phyloP scores from a whole-genome alignment of 805 yeast genomes.

The Dipodascus albidus region DNA sequence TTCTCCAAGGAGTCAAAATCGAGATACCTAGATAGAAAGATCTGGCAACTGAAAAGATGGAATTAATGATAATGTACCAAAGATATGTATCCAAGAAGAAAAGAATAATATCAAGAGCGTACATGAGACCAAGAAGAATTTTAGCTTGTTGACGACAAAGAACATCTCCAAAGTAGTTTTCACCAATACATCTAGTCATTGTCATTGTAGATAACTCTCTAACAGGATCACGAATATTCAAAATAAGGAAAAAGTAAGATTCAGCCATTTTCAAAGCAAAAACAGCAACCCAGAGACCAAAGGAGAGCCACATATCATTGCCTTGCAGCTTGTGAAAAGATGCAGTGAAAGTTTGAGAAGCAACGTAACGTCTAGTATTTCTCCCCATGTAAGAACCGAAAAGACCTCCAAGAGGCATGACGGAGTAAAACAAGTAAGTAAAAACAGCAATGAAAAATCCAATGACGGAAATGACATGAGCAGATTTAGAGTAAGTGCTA shows the following conservation, averaged over 20 bases:
- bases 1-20: slow-evolving; percentile 98
- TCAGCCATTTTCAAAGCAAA: slow-evolving; percentile 82
- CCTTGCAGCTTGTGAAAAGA: slow-evolving; percentile 72
- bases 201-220: slow-evolving; percentile 73
- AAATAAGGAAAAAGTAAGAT: slow-evolving; percentile 84
- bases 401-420: slow-evolving; percentile 95
- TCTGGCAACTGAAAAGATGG: slow-evolving; percentile 92
- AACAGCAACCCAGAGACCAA: slow-evolving; percentile 79
- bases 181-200: slow-evolving; percentile 89
- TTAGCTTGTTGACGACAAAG: slow-evolving; percentile 81
- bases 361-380: slow-evolving; percentile 75
- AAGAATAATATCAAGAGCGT: slow-evolving; percentile 79
- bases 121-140: slow-evolving; percentile 87
- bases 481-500: slow-evolving; percentile 54
- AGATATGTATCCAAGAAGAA: slow-evolving; percentile 98
- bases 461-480: slow-evolving; percentile 70
- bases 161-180: slow-evolving; percentile 67
- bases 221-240: slow-evolving; percentile 89
- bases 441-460: slow-evolving; percentile 81
- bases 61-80: slow-evolving; percentile 96
- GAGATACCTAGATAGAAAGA: slow-evolving; percentile 99
- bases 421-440: slow-evolving; percentile 73
- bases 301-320: slow-evolving; percentile 93
- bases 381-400: slow-evolving; percentile 88
- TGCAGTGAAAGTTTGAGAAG: slow-evolving; percentile 94